Base-by-base conservation (phyloP, 129 eudicot species). In the Chrysanthemum seticuspe region DNA sequence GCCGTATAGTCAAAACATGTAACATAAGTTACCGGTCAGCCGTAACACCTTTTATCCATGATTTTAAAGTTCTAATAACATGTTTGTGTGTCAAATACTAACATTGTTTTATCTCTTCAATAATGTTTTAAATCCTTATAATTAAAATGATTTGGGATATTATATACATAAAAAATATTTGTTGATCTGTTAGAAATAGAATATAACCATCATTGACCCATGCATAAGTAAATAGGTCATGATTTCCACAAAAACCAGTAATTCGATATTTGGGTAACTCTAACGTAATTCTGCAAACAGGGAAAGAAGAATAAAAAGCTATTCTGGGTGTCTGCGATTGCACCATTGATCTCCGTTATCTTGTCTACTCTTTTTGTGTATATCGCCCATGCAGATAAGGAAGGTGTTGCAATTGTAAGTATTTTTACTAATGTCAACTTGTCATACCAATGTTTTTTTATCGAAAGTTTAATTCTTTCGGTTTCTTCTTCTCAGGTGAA, bases 281-380 rank as follows among this genome's bases (percentile, higher is more conserved):
- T 47, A 54, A 64, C 47, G 60, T 71, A 63, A 44, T 77, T 25
- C 69, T 62, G 12, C 19, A 5, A 57, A 77, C 84, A 92, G 98
- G 96, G 85, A 29, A 92, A 87, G 87, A 87, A 80, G 76, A 85
- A 87, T 75, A 92, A 83, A 82, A 89, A 83, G 60, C 67, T 92
- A 5, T 92, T 92, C 54, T 92, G 96, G 98, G 85, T 92, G 31
- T 74, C 98, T 0, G 96, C 98, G 9, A 83, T 89, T 59, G 95
- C 95, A 2, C 96, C 98, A 14, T 74, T 92, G 29, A 79, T 80
- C 48, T 92, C 96, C 0, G 96, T 89, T 59, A 54, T 85, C 65
- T 64, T 92, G 45, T 89, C 96, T 47, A 92, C 96, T 12, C 60
- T 92, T 65, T 87, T 89, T 31, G 97, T 89, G 74, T 89, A 83